Evolutionary conservation across 2,329 filamentous ascomycete genomes (phyloP).

Genomic region (Cytospora chrysosperma): DNA sequence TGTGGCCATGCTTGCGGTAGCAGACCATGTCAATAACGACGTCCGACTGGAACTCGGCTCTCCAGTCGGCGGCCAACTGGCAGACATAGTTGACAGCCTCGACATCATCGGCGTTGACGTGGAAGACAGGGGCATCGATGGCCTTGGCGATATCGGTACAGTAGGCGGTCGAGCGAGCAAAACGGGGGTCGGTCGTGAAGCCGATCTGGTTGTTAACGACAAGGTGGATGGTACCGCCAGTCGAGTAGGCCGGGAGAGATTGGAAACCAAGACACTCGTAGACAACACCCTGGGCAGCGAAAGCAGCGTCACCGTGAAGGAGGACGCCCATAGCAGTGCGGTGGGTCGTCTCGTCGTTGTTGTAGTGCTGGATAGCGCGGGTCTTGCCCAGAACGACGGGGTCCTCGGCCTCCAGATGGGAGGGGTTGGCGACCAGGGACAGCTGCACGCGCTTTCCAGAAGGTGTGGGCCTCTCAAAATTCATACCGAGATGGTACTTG

Average conservation of each 20-base stretch:
- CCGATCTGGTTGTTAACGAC: conserved; percentile 99
- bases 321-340: conserved; percentile 91
- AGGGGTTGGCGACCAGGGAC: conserved; percentile 96
- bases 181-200: conserved; percentile 97
- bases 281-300: conserved; percentile 93
- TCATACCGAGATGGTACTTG: conserved; percentile 99
- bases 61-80: conserved; percentile 95
- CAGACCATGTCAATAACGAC: conserved; percentile 98
- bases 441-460: conserved; percentile 99
- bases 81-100: conserved; percentile 98
- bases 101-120: conserved; percentile 98
- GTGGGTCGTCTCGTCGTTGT: conserved; percentile 90
- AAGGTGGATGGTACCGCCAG: conserved; percentile 93
- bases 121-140: conserved; percentile 97
- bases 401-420: conserved; percentile 96
- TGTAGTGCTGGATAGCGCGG: conserved; percentile 97
- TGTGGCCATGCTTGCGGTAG: conserved; percentile 98
- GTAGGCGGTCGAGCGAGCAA: conserved; percentile 95
- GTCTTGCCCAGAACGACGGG: conserved; percentile 97
- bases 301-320: conserved; percentile 94
- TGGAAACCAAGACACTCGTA: conserved; percentile 99
- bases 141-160: conserved; percentile 99
- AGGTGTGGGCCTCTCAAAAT: conserved; percentile 97
- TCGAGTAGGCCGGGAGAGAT: conserved; percentile 92
- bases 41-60: conserved; percentile 97